These are phyloP conservation scores for Eucalyptus polybractea DNA, from an alignment of 345 rosid species.

Conservation along the genomic window DNA sequence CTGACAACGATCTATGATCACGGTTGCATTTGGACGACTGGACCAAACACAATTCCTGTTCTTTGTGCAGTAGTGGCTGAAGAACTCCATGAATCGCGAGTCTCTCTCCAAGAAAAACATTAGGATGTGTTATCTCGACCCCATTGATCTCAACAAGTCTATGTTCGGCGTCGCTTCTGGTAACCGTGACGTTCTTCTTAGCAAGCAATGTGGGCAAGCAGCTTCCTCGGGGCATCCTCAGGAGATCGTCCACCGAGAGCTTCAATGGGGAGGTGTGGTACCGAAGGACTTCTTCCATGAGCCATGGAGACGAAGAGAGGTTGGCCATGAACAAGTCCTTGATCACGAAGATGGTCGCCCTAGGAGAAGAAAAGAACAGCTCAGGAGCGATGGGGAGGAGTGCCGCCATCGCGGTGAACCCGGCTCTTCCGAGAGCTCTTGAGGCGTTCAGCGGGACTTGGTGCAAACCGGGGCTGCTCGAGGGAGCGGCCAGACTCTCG, in stretches of 20 bases:
- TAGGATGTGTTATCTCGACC: slow-evolving; percentile 46
- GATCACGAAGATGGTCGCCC: slow-evolving; percentile 65
- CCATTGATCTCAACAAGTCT: slow-evolving; percentile 42
- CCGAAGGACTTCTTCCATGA: slow-evolving; percentile 49
- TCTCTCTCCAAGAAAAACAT: slow-evolving; percentile 50
- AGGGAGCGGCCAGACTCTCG: neutral
- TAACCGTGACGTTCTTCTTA: slow-evolving; percentile 32
- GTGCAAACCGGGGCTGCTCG: neutral
- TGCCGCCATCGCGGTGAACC: slow-evolving; percentile 51
- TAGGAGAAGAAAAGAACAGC: slow-evolving; percentile 38
- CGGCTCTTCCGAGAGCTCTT: slow-evolving; percentile 33
- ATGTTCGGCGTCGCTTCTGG: slow-evolving; percentile 13
- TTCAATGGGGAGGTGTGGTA: slow-evolving; percentile 50
- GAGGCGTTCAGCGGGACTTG: slow-evolving; percentile 43
- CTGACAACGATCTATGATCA: slow-evolving; percentile 3
- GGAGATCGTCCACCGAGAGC: slow-evolving; percentile 41
- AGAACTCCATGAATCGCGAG: slow-evolving; percentile 62
- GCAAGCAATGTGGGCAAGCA: slow-evolving; percentile 52
- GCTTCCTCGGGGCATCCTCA: slow-evolving; percentile 23
- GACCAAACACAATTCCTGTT: slow-evolving; percentile 10
- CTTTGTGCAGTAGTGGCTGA: slow-evolving; percentile 14
- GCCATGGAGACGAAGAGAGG: slow-evolving; percentile 33
- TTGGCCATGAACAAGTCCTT: slow-evolving; percentile 43
- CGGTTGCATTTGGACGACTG: slow-evolving; percentile 16
- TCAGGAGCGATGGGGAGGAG: slow-evolving; percentile 51